Evolutionary conservation across 148 eudicot species (phyloP).

Genomic region (Amaranthus palmeri): DNA sequence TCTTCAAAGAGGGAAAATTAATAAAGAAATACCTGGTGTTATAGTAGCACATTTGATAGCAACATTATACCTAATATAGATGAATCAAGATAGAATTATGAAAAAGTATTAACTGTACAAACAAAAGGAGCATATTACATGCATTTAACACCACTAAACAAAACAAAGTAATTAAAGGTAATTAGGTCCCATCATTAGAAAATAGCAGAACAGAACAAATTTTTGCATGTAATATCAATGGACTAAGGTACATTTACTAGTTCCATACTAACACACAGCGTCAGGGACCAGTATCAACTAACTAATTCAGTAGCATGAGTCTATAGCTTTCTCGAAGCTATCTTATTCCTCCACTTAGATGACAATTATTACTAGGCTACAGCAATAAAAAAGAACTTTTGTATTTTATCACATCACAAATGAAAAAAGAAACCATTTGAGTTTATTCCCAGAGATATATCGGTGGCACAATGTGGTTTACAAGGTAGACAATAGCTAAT

Average conservation of each 20-base stretch:
- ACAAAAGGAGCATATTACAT: not conserved
- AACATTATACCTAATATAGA: constrained; percentile 68
- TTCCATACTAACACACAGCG: too few species aligned
- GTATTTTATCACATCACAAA: not conserved
- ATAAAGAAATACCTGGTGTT: constrained; percentile 61
- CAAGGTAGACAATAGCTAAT: not conserved
- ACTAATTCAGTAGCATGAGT: too few species aligned
- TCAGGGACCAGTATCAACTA: too few species aligned
- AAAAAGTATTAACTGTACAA: not conserved
- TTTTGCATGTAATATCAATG: not conserved
- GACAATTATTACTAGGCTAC: too few species aligned
- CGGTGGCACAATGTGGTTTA: not conserved
- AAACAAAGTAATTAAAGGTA: not conserved
- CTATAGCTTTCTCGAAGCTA: too few species aligned
- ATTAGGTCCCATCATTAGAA: not conserved
- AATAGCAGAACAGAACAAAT: not conserved
- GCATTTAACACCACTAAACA: not conserved
- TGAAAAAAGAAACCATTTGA: not conserved
- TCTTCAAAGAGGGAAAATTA: not conserved
- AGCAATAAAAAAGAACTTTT: not conserved
- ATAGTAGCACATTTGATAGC: constrained; percentile 96
- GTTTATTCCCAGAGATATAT: not conserved
- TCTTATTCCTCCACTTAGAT: too few species aligned
- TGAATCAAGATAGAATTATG: not conserved
- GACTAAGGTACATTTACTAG: too few species aligned